Base-by-base conservation (phyloP, 345 rosid species). In the Populus davidiana region DNA sequence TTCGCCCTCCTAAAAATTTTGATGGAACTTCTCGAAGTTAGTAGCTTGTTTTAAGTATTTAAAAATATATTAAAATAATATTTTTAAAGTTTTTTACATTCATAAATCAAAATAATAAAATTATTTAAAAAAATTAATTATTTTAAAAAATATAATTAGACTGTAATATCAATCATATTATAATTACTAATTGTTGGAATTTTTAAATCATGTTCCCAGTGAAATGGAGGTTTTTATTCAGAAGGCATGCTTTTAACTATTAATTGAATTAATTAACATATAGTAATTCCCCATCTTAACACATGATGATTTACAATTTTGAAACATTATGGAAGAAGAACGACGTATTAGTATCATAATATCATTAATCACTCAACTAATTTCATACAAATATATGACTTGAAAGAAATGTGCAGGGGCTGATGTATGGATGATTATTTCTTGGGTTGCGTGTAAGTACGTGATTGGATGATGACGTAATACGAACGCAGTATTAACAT, bases 391-490 rank as follows among this genome's bases (percentile, higher is more conserved):
- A 27, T 27, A 27, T 27, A 27, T 35, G 63, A 59, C 36, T 18
- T 2, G 41, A 38, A 35, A 50, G 29, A 54, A 9, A 13, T 8
- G 18, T 25, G 59, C 16, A 20, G 27, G 38, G 43, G 36, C 44
- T 44, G 27, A 14, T 2, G 12, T 4, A 31, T 5, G 66, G 68
- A 12, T 9, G 25, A 35, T 78, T 38, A 5, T 43, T 29, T 2
- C 2, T 44, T 5, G 20, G 11, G 69, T 78, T 65, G 74, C 86
- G 86, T 83, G 84, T 16, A 1, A 16, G 66, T 1, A 68, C 7
- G 27, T 18, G 63, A 59, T n/a, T 59, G 39, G 75, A 70, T 38
- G 8, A 70, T 86, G 87, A 84, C 89, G 84, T 79, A 81, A 80
- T 74, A 49, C 69, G 43, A 63, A 82, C 86, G 85, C 75, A 70